Percentiles rank a stretch among this genome's conserved stretches.
phyloP scores from a whole-genome alignment of 2,329 filamentous ascomycete species.

The Fusarium sp. region DNA sequence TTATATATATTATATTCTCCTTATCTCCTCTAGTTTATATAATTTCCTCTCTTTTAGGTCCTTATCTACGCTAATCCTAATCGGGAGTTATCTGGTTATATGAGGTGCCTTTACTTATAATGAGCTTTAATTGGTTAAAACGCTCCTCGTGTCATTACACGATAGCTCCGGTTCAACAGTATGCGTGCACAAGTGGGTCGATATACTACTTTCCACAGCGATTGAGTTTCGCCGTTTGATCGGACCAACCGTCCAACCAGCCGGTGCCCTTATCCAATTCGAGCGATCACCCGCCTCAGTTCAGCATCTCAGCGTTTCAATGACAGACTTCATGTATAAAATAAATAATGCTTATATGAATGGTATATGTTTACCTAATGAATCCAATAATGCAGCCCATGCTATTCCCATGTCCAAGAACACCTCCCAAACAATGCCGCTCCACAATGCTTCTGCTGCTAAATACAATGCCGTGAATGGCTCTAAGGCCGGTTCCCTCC shows the following conservation, averaged over 20 bases:
- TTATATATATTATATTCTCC: too few species aligned
- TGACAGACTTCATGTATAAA: accelerated
- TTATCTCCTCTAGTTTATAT: too few species aligned
- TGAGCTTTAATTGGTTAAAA: too few species aligned
- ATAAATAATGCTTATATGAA: slow-evolving; percentile 5
- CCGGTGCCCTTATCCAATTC: too few species aligned
- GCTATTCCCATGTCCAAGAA: slow-evolving; percentile 4
- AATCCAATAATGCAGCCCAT: slow-evolving; percentile 1
- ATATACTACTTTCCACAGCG: background rate
- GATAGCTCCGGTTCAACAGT: too few species aligned
- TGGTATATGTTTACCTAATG: slow-evolving; percentile 12
- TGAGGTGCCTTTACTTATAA: too few species aligned
- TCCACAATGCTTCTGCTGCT: background rate
- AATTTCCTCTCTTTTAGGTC: too few species aligned
- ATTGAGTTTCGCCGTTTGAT: background rate
- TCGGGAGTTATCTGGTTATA: too few species aligned
- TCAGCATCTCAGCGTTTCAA: background rate
- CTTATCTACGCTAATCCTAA: too few species aligned
- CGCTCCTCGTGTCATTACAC: too few species aligned
- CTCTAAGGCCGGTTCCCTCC: background rate
- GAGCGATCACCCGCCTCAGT: too few species aligned
- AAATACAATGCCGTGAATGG: background rate
- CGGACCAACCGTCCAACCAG: background rate
- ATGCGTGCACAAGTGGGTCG: too few species aligned
- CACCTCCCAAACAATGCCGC: slow-evolving; percentile 2